Conservation (phyloP, 2,329 filamentous ascomycete species). For the Nemania abortiva region DNA sequence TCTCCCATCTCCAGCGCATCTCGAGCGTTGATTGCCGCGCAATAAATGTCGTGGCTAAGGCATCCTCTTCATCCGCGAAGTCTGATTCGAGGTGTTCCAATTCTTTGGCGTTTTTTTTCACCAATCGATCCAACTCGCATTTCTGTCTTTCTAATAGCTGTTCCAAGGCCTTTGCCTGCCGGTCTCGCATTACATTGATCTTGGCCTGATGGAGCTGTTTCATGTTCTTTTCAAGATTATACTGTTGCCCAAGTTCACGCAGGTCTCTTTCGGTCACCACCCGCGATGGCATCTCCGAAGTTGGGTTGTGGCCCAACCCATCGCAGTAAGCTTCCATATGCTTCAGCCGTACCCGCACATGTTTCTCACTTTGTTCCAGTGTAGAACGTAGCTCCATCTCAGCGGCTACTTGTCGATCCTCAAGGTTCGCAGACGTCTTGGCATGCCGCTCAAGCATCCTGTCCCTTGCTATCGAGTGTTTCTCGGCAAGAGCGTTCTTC, state of each 20-base stretch:
- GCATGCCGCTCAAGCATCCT: constrained; percentile 68
- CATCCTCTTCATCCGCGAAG: constrained; percentile 64
- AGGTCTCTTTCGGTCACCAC: constrained; percentile 71
- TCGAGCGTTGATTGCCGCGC: constrained; percentile 60
- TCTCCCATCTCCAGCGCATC: constrained; percentile 64
- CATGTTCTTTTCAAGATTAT: constrained; percentile 70
- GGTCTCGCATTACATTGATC: constrained; percentile 75
- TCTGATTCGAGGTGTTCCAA: constrained; percentile 61
- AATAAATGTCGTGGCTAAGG: constrained; percentile 59
- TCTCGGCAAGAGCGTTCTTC: constrained; percentile 61
- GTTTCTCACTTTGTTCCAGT: constrained; percentile 68
- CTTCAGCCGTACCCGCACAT: constrained; percentile 68
- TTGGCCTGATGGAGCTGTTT: constrained; percentile 69
- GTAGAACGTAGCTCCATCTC: constrained; percentile 70
- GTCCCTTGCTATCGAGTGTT: constrained; percentile 61
- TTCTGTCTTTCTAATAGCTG: constrained; percentile 68
- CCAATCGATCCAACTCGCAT: constrained; percentile 62
- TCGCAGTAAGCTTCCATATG: constrained; percentile 77
- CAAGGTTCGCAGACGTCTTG: constrained; percentile 66
- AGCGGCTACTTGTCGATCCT: constrained; percentile 71
- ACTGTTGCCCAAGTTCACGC: constrained; percentile 70
- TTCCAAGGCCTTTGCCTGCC: constrained; percentile 71
- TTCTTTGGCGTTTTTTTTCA: constrained; percentile 61
- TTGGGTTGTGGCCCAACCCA: constrained; percentile 59
- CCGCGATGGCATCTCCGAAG: constrained; percentile 59